Base-by-base conservation (phyloP, 2,329 filamentous ascomycete genomes). In the Aplosporella prunicola region DNA sequence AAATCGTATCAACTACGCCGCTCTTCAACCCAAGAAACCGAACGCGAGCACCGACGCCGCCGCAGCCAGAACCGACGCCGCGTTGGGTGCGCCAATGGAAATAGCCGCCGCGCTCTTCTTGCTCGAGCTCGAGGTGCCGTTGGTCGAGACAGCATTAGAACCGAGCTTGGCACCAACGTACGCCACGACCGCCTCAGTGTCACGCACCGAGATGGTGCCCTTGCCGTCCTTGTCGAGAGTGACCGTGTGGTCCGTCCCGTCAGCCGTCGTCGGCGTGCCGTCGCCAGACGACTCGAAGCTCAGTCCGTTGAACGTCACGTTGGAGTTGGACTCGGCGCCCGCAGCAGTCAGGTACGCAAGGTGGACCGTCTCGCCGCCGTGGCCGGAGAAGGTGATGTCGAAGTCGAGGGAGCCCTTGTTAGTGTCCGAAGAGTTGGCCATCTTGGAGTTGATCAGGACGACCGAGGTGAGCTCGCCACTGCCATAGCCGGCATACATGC, bases 241-340 rank as follows among this genome's bases (percentile, higher is more conserved):
- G 20, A 56, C 51, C 1, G 54, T 58, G 18, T 51, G 44, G 5
- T 55, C 50, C 1, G 47, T 55, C 32, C 52, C 48, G 22, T 61
- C 53, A 13, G 60, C 55, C 8, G 50, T 42, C 11, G 48, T 57
- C 0, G 62, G 53, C n/a, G 51, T 59, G 41, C 67, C 67, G 25
- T 65, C 58, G 22, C 50, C 50, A 42, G 57, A 61, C 31, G 53
- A 44, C 47, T 66, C 62, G 50, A 61, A 72, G 42, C 53, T 58
- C 45, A 71, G 53, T 30, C 67, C 67, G 47, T 69, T 67, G 60
- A 61, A 72, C 6, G 60, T 64, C 2, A 63, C 63, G 32, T 59
- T 59, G 26, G 50, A 43, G 10, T 59, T 57, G 6, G 60, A 54
- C 39, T 70, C 66, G 8, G 64, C 60, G 20, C 67, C 67, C 11